These are phyloP conservation scores for Arthrocladium fulminans DNA, from an alignment of 2,329 filamentous ascomycete genomes.

Conservation along the genomic window DNA sequence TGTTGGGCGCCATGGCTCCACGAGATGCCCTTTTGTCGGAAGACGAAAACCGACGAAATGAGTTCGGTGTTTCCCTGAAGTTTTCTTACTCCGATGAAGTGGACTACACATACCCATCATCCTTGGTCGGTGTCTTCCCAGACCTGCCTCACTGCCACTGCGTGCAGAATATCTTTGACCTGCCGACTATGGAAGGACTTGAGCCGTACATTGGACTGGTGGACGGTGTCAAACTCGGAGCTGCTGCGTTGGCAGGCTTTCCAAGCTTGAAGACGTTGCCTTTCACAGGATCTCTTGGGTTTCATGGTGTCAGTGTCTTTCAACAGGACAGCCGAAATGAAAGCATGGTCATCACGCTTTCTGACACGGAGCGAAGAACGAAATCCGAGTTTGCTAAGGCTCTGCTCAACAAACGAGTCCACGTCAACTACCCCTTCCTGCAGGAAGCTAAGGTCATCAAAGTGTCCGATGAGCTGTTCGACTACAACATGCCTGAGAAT, in stretches of 20 bases:
- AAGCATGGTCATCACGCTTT: constrained; percentile 84
- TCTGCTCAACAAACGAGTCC: constrained; percentile 76
- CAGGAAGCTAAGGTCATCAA: constrained; percentile 84
- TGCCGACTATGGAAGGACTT: constrained; percentile 83
- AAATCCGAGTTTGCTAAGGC: constrained; percentile 63
- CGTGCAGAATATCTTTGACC: constrained; percentile 90
- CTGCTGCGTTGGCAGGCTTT: constrained; percentile 82
- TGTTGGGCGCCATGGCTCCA: constrained; percentile 76
- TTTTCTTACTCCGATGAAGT: constrained; percentile 75
- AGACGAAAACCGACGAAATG: constrained; percentile 74
- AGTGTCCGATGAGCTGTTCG: constrained; percentile 88
- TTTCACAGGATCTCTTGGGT: constrained; percentile 70
- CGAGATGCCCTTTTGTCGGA: constrained; percentile 69
- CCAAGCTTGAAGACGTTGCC: constrained; percentile 80
- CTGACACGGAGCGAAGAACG: constrained; percentile 62
- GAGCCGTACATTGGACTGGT: constrained; percentile 77
- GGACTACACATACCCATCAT: constrained; percentile 78
- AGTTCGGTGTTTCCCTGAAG: constrained; percentile 84
- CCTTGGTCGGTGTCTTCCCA: constrained; percentile 80
- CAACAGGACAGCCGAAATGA: constrained; percentile 93
- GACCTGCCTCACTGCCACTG: constrained; percentile 81
- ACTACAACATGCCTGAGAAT: constrained; percentile 63
- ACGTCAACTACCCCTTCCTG: constrained; percentile 89
- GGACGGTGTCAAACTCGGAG: constrained; percentile 71
- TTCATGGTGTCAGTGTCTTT: constrained; percentile 89